phyloP scores from a whole-genome alignment of 1,284 basidiomycete species.

The Gymnopus androsaceus region DNA sequence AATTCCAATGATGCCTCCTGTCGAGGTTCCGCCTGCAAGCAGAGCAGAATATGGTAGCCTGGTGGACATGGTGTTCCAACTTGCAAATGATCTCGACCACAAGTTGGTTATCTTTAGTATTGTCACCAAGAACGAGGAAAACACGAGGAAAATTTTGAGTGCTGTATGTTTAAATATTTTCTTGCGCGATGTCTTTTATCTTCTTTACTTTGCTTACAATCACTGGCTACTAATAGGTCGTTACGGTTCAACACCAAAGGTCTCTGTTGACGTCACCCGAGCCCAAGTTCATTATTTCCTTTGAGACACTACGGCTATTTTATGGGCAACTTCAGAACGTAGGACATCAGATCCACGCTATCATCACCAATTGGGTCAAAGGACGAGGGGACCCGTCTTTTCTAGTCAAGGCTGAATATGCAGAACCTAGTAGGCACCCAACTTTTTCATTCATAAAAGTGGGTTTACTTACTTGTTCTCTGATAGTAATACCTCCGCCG shows the following conservation, averaged over 20 bases:
- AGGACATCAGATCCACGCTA: slow-evolving; percentile 39
- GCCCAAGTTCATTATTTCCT: slow-evolving; percentile 52
- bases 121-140: slow-evolving; percentile 46
- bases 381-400: too few species aligned
- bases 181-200: slow-evolving; percentile 18
- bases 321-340: slow-evolving; percentile 45
- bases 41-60: slow-evolving; percentile 49
- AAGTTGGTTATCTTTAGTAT: slow-evolving; percentile 51
- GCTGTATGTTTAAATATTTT: slow-evolving; percentile 56
- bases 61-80: slow-evolving; percentile 49
- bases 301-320: slow-evolving; percentile 50
- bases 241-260: slow-evolving; percentile 54
- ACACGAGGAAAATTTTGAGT: slow-evolving; percentile 47
- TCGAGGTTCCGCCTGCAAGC: slow-evolving; percentile 52
- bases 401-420: too few species aligned
- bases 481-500: too few species aligned
- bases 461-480: too few species aligned
- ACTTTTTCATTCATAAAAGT: too few species aligned
- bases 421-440: too few species aligned
- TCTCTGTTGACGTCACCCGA: slow-evolving; percentile 41
- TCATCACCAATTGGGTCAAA: slow-evolving; percentile 19
- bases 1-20: slow-evolving; percentile 29
- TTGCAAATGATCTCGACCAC: slow-evolving; percentile 46
- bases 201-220: slow-evolving; percentile 11
- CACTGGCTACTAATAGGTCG: slow-evolving; percentile 50